phyloP scores from a whole-genome alignment of 257 asterid species.

The Vinca minor region DNA sequence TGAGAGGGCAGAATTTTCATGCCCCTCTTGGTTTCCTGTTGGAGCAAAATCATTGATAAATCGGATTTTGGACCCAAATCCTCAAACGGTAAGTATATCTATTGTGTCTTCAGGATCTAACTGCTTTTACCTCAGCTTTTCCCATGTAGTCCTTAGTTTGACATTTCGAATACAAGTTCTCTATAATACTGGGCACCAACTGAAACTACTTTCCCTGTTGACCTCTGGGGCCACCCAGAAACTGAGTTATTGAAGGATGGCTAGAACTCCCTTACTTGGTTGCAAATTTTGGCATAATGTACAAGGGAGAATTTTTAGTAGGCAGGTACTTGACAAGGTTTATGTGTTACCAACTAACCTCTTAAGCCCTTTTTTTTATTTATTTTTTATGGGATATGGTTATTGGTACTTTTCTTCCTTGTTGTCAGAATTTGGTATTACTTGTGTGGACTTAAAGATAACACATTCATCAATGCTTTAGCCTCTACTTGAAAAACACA shows the following conservation, averaged over 20 bases:
- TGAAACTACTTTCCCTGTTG: neutral
- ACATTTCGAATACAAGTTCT: neutral
- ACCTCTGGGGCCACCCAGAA: neutral
- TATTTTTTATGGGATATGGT: neutral
- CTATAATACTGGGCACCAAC: neutral
- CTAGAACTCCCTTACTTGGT: neutral
- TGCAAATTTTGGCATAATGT: neutral
- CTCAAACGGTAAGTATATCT: conserved; percentile 57
- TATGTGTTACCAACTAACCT: neutral
- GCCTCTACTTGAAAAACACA: neutral
- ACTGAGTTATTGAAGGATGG: neutral
- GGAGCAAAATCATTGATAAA: conserved; percentile 90
- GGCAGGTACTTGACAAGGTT: neutral
- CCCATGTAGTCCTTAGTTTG: neutral
- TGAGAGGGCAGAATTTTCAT: conserved; percentile 77
- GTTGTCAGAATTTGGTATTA: neutral
- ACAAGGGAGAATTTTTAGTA: neutral
- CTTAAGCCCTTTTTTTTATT: neutral
- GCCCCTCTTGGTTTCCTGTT: conserved; percentile 91
- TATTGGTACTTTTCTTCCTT: neutral
- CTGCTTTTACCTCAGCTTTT: neutral
- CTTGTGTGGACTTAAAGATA: neutral
- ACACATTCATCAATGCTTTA: neutral
- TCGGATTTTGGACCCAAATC: conserved; percentile 76
- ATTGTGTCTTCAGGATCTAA: neutral